Evolutionary conservation across 257 asterid genomes (phyloP), one percentile per base, ranked within the genome.

Genomic region (Solanum etuberosum): DNA sequence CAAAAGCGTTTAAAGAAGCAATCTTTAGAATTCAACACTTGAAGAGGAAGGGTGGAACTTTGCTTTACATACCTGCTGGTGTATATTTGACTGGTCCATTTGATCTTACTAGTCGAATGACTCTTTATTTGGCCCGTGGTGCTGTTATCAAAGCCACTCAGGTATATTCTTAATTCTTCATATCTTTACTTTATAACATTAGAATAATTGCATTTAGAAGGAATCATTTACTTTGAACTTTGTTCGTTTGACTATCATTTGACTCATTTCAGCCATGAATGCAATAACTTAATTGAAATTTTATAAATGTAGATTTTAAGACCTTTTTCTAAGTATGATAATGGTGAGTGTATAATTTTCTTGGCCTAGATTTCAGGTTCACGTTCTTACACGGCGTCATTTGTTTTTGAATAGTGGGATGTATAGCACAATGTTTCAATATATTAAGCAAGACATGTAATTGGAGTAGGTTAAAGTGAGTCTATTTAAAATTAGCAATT

Each of bases 41-140:
- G 95, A 93, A 68, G 88, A 91, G 98, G 85, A 90, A 94, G 43
- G 98, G 99, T 35, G 99, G 99, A n/a, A 90, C 99, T 9, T 90
- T 96, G 88, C 98, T 97, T 14, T 94, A 97, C 88, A 88, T 97
- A 57, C 99, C 99, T 67, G 93, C 99, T 10, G 99, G 99, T 20
- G 96, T 89, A 73, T 97, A 90, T 86, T 90, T 97, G 83, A 97
- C 99, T 12, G 99, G 91, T 21, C 95, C 98, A 5, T 95, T 97
- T 85, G 94, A 92, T 87, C 94, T 97, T 13, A 95, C 99, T 12
- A 97, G 99, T 92, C 94, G 92, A 23, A 97, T 97, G 99, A 96
- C 99, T 67, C 99, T 97, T 38, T 97, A 91, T 90, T 90, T 97
- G 91, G 98, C 98, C 65, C 78, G 87, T 81, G 98, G 96, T 51